Evolutionary conservation across 1,284 basidiomycete species (phyloP).

Genomic region (Trichosporon coremiiforme): DNA sequence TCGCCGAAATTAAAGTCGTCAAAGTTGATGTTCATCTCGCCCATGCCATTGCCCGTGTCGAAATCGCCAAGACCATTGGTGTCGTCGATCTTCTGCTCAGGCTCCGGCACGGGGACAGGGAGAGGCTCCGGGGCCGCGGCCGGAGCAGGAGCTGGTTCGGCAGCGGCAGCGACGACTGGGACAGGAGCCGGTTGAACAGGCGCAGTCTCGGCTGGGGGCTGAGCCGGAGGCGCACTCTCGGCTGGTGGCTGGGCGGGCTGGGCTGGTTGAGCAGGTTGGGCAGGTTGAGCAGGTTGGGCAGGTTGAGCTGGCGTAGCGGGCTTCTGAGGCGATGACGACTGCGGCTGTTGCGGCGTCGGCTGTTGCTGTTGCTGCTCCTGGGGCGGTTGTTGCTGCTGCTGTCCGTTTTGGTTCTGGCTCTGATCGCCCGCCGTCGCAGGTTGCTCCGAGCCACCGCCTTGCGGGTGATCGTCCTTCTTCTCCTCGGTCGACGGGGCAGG

Average conservation of each 20-base stretch:
- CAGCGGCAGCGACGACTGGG: background rate
- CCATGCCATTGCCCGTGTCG: background rate
- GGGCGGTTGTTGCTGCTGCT: conserved; percentile 19
- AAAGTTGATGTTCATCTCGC: conserved; percentile 38
- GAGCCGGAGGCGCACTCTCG: background rate
- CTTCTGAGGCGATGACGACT: background rate
- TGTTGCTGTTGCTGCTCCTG: conserved; percentile 16
- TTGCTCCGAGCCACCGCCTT: background rate
- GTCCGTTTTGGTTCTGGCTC: conserved; percentile 14
- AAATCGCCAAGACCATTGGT: conserved; percentile 1
- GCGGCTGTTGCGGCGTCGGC: background rate
- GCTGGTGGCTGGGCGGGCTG: background rate
- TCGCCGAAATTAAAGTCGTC: conserved; percentile 46
- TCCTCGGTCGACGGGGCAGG: background rate
- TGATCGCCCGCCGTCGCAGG: background rate
- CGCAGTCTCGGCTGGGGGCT: background rate
- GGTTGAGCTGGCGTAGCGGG: background rate
- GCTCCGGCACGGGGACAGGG: conserved; percentile 5
- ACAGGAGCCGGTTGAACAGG: background rate
- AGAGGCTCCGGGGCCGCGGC: background rate
- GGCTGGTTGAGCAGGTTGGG: background rate
- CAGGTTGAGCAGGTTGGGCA: background rate
- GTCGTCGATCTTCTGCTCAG: conserved; percentile 15
- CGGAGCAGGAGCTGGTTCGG: background rate
- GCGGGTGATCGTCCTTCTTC: conserved; percentile 17